Evolutionary conservation across 2,329 filamentous ascomycete genomes (phyloP), one percentile per base, ranked within the genome.

Genomic region (Microcyclospora pomicola): DNA sequence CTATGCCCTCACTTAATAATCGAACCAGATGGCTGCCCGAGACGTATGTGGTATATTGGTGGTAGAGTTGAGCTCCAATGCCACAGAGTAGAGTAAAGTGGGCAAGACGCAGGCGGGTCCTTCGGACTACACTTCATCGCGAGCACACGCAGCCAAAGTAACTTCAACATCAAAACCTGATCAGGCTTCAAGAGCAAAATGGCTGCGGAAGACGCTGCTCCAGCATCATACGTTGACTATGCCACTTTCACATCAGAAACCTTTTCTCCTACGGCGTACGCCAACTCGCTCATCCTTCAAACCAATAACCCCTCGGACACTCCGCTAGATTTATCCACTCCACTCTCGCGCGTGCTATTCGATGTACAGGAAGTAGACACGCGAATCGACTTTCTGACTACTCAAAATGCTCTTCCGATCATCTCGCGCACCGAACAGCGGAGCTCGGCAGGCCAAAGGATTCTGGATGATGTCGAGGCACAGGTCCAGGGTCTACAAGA

Each of bases 321-420:
- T 2, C 82, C 85, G 6, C 74, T 96, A 51, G 91, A 98, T 60
- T 80, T 98, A 40, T 88, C 86, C 5, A 96, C 91, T 12, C 88
- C 91, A 2, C 72, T 98, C 34, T 94, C 87, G 5, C 77, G 85
- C 38, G 87, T 95, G 5, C 76, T 96, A 6, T 98, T 98, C 62
- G 91, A 98, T 61, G 80, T 91, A 2, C 91, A 96, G 58, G 91
- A 96, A 62, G 81, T 98, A 48, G 88, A 96, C 62, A 93, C 87
- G 0, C 86, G 93, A 57, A 94, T 98, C 46, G 85, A 98, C 59
- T 73, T 75, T 3, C 72, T 96, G 31, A 92, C 88, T 5, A 91
- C 86, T 2, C 79, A 82, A 45, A 82, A 80, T 19, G 86, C 91
- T 2, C 65, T 88, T 0, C 82, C 86, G 0, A 69, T 98, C 19